These are phyloP conservation scores for Silene coronaria DNA, from an alignment of 179 eudicot species.

Conservation along the genomic window DNA sequence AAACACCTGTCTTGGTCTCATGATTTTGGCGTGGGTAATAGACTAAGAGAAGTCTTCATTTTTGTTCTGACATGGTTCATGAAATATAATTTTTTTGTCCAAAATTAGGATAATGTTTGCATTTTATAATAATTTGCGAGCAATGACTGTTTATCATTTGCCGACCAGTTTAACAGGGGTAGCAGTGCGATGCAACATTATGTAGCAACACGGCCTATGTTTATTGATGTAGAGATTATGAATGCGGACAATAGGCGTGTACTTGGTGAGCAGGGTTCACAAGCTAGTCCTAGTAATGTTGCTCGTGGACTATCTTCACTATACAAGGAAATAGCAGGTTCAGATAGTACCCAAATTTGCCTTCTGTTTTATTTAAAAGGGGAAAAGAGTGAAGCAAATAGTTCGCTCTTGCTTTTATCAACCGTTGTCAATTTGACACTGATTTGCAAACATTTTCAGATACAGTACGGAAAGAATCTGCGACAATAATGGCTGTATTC, in stretches of 20 bases:
- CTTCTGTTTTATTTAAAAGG: not conserved
- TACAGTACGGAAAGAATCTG: constrained; percentile 95
- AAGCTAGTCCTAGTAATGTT: constrained; percentile 84
- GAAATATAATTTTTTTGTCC: constrained; percentile 4
- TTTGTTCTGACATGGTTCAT: not conserved
- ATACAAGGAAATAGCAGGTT: constrained; percentile 97
- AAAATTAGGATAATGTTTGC: not conserved
- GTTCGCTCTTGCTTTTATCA: not conserved
- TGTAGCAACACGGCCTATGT: constrained; percentile 99
- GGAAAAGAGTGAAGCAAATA: not conserved
- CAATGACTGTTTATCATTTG: constrained; percentile 20
- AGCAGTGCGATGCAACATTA: constrained; percentile 99
- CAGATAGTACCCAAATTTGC: constrained; percentile 8
- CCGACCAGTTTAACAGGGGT: constrained; percentile 88
- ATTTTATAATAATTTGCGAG: not conserved
- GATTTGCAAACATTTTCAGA: constrained; percentile 38
- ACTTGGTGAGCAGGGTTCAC: constrained; percentile 87
- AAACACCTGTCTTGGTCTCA: no score
- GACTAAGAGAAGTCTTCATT: not conserved
- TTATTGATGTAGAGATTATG: constrained; percentile 95
- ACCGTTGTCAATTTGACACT: not conserved
- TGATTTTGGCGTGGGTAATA: no score
- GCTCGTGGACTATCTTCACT: constrained; percentile 86
- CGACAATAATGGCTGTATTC: constrained; percentile 93
- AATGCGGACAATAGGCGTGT: constrained; percentile 81